Percentiles rank a stretch among this genome's conserved stretches.
phyloP scores from a whole-genome alignment of 2,329 filamentous ascomycete species.

The Fusarium chaquense region DNA sequence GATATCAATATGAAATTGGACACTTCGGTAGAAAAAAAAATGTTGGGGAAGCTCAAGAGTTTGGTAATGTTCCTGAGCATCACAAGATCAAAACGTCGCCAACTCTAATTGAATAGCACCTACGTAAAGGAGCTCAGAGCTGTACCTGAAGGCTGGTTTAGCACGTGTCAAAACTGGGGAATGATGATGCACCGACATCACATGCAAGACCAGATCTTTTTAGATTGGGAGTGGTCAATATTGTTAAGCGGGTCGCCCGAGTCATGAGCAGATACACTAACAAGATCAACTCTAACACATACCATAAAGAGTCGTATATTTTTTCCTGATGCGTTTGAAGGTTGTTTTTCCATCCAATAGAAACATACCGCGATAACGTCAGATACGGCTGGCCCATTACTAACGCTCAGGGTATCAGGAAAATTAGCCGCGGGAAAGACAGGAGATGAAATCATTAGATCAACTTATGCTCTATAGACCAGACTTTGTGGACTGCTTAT shows the following conservation, averaged over 20 bases:
- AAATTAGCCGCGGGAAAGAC: no score
- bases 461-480: no score
- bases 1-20: constrained; percentile 21
- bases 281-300: constrained; percentile 34
- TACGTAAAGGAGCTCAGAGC: background rate
- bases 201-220: constrained; percentile 40
- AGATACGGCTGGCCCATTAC: constrained; percentile 21
- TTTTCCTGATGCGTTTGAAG: constrained; percentile 33
- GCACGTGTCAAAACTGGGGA: constrained; percentile 48
- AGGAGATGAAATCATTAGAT: no score
- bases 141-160: constrained; percentile 38
- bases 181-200: constrained; percentile 41
- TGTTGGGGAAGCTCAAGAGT: constrained; percentile 9
- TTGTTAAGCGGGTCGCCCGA: constrained; percentile 36
- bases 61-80: constrained; percentile 15
- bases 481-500: no score
- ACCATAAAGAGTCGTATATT: constrained; percentile 22
- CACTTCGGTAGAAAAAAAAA: background rate
- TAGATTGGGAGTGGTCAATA: constrained; percentile 7
- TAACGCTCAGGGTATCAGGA: background rate
- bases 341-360: constrained; percentile 35
- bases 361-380: constrained; percentile 27
- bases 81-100: constrained; percentile 34
- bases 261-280: constrained; percentile 37
- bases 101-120: constrained; percentile 14